Percentiles rank a stretch among this genome's conserved stretches.
These are phyloP conservation scores for Venturia pyrina DNA, from an alignment of 2,329 filamentous ascomycete genomes.

Conservation along the genomic window DNA sequence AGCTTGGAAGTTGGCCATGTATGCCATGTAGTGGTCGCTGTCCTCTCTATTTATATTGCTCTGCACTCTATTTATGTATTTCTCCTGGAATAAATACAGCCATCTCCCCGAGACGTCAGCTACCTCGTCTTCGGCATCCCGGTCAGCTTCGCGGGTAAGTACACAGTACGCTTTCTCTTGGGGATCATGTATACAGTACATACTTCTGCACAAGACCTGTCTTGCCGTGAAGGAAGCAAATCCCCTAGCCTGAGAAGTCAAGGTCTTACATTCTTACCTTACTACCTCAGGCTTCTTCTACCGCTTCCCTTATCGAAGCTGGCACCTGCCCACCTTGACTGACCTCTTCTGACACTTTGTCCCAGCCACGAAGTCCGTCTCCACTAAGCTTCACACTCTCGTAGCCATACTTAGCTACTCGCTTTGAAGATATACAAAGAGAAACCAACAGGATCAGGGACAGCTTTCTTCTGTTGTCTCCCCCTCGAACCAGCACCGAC, in stretches of 20 bases:
- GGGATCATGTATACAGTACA: neutral
- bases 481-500: neutral
- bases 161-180: neutral
- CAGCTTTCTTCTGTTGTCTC: neutral
- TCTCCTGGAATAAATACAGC: too few relatives aligned
- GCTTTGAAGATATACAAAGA: neutral
- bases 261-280: neutral
- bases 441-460: neutral
- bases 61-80: too few relatives aligned
- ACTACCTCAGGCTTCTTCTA: neutral
- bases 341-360: neutral
- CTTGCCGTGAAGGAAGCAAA: neutral
- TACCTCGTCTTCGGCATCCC: neutral
- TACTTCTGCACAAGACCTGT: neutral
- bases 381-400: neutral
- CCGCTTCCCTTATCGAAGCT: neutral
- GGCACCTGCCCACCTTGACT: neutral
- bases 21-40: too few relatives aligned
- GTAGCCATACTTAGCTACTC: neutral
- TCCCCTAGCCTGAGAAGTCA: neutral
- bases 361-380: neutral
- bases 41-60: too few relatives aligned
- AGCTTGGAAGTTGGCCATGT: conserved; percentile 1
- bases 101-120: neutral
- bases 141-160: neutral